Percentiles rank a stretch among this genome's conserved stretches.
Evolutionary conservation across 179 eudicot genomes (phyloP).

Genomic region (Silene noctiflora): DNA sequence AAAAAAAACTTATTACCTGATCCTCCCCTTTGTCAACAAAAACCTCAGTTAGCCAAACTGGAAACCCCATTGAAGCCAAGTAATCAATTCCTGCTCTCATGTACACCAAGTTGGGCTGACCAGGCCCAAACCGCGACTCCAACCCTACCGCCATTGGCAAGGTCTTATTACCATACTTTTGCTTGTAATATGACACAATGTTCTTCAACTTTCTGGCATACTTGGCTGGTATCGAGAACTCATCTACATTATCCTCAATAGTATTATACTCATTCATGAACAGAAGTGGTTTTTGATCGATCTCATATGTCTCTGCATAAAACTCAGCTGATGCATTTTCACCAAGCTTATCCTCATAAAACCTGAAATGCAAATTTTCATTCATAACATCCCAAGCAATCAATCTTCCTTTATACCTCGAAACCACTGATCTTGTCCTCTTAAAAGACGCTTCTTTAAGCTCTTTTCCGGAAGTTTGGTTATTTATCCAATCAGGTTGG

Average conservation of each 20-base stretch:
- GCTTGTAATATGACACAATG: slow-evolving; percentile 28
- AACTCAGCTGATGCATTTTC: slow-evolving; percentile 33
- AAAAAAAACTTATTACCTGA: slow-evolving; percentile 28
- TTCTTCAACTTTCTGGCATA: slow-evolving; percentile 42
- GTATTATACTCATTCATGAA: slow-evolving; percentile 74
- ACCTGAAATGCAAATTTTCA: slow-evolving; percentile 51
- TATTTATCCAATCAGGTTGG: slow-evolving; percentile 47
- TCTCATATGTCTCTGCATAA: slow-evolving; percentile 26
- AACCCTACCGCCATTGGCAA: slow-evolving; percentile 51
- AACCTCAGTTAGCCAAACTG: slow-evolving; percentile 68
- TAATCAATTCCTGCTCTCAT: slow-evolving; percentile 55
- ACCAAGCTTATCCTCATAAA: slow-evolving; percentile 53
- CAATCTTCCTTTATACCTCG: slow-evolving; percentile 44
- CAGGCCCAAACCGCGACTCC: slow-evolving; percentile 43
- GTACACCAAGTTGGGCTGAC: slow-evolving; percentile 49
- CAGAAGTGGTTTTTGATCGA: slow-evolving; percentile 39
- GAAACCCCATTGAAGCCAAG: slow-evolving; percentile 43
- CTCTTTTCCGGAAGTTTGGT: slow-evolving; percentile 30
- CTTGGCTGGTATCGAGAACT: slow-evolving; percentile 35
- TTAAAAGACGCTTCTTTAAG: slow-evolving; percentile 30
- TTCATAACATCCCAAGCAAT: slow-evolving; percentile 76
- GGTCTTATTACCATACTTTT: slow-evolving; percentile 25
- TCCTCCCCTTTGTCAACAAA: slow-evolving; percentile 41
- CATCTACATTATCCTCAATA: slow-evolving; percentile 42
- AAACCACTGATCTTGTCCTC: slow-evolving; percentile 40